A percentile compares a stretch with the other conserved stretches of the same genome.
phyloP scores from a whole-genome alignment of 495 filamentous ascomycete genomes.

The Penicillium nucicola region DNA sequence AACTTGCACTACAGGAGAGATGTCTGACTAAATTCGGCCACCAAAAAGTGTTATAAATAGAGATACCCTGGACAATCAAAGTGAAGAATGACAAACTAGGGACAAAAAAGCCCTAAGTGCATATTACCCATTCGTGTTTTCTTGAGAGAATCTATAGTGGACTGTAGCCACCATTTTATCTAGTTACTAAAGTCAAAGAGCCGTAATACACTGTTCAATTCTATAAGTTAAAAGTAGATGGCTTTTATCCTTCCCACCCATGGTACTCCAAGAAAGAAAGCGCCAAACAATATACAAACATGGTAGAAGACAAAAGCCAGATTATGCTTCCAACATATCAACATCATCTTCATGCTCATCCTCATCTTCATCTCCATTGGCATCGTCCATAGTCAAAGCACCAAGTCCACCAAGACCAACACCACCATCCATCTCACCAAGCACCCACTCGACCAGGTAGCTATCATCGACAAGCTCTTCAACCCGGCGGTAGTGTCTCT shows the following conservation, averaged over 20 bases:
- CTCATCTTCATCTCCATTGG: conserved; percentile 26
- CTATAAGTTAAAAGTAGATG: conserved; percentile 28
- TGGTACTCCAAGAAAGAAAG: conserved; percentile 24
- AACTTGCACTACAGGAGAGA: background rate
- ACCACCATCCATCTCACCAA: conserved; percentile 85
- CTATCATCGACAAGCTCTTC: conserved; percentile 93
- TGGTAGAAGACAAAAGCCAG: conserved; percentile 8
- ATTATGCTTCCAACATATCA: conserved; percentile 41
- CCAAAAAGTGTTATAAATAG: conserved; percentile 4
- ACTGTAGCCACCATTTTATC: background rate
- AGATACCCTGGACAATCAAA: conserved; percentile 20
- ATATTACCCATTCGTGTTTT: too few species aligned
- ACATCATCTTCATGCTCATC: conserved; percentile 30
- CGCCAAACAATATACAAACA: conserved; percentile 28
- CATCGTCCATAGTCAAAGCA: conserved; percentile 11
- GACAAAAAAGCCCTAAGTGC: too few species aligned
- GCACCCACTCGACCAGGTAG: conserved; percentile 87
- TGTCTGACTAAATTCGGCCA: background rate
- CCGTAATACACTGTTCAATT: conserved; percentile 14
- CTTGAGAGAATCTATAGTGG: too few species aligned
- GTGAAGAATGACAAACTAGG: background rate
- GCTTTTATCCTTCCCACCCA: conserved; percentile 26
- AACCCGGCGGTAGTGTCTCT: conserved; percentile 82
- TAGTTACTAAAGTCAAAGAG: background rate
- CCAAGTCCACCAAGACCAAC: conserved; percentile 40